Evolutionary conservation across 1,284 basidiomycete species (phyloP).

Genomic region (Sporisorium exsertum): DNA sequence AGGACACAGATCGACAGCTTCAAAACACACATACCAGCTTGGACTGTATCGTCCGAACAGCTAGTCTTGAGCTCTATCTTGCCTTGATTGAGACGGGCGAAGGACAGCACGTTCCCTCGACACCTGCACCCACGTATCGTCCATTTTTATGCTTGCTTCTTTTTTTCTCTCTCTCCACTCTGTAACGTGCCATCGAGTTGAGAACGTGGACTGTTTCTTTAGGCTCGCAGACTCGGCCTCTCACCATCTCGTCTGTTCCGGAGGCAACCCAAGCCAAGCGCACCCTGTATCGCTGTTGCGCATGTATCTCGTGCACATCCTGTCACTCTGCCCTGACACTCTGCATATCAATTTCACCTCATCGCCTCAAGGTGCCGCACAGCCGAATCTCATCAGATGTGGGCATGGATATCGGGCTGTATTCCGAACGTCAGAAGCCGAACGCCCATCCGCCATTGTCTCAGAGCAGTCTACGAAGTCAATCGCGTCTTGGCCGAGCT

Average conservation of each 20-base stretch:
- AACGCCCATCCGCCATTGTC: not conserved
- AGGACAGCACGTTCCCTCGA: constrained; percentile 1
- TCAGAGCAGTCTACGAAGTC: constrained; percentile 11
- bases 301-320: not conserved
- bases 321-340: not conserved
- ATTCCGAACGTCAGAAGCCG: not conserved
- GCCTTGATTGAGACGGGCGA: too few species aligned
- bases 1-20: not conserved
- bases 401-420: not conserved
- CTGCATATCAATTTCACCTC: not conserved
- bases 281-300: not conserved
- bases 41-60: not conserved
- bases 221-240: not conserved
- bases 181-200: constrained; percentile 2
- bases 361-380: not conserved
- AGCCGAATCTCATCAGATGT: not conserved
- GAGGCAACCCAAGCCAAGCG: too few species aligned
- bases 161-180: not conserved
- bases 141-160: not conserved
- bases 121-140: not conserved
- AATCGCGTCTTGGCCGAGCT: constrained; percentile 38
- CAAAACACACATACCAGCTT: not conserved
- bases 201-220: constrained; percentile 1
- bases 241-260: not conserved
- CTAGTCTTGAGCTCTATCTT: not conserved